A percentile compares a stretch with the other conserved stretches of the same genome.
phyloP scores from a whole-genome alignment of 2,329 filamentous ascomycete species.

The Tolypocladium paradoxum region DNA sequence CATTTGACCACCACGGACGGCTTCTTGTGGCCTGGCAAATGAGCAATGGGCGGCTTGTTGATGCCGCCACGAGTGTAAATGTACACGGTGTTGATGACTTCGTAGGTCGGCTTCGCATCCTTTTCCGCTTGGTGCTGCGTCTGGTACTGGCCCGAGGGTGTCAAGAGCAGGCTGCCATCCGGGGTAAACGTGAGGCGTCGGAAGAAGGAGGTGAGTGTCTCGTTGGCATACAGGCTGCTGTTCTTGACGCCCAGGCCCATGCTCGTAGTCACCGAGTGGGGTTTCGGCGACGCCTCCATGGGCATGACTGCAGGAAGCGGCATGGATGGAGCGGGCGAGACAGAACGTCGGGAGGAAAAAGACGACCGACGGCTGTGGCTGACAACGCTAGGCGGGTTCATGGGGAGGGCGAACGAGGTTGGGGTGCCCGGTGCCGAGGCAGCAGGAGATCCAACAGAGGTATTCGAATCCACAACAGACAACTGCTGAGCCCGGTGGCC shows the following conservation, averaged over 20 bases:
- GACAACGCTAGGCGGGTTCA: constrained; percentile 86
- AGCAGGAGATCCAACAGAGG: constrained; percentile 64
- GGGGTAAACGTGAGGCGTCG: constrained; percentile 86
- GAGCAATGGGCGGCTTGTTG: constrained; percentile 90
- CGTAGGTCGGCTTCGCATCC: constrained; percentile 65
- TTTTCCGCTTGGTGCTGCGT: constrained; percentile 56
- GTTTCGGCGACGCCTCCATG: constrained; percentile 78
- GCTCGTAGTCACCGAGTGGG: constrained; percentile 44
- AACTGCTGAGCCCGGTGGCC: constrained; percentile 56
- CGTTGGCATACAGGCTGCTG: constrained; percentile 86
- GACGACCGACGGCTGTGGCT: constrained; percentile 92
- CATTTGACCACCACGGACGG: constrained; percentile 93
- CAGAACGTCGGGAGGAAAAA: constrained; percentile 78
- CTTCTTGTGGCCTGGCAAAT: constrained; percentile 95
- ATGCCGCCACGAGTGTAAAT: constrained; percentile 94
- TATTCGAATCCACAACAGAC: constrained; percentile 39
- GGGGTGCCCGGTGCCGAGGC: constrained; percentile 92
- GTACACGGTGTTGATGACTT: constrained; percentile 94
- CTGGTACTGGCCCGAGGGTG: constrained; percentile 91
- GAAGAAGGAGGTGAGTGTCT: constrained; percentile 96
- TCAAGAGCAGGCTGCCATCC: constrained; percentile 87
- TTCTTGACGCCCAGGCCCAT: constrained; percentile 61
- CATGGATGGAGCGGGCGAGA: constrained; percentile 85
- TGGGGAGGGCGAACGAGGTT: constrained; percentile 76
- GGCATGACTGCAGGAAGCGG: constrained; percentile 93